Percentiles rank a stretch among this genome's conserved stretches.
phyloP scores from a whole-genome alignment of 352 stramenopile species.

The Globisporangium cystogenes region DNA sequence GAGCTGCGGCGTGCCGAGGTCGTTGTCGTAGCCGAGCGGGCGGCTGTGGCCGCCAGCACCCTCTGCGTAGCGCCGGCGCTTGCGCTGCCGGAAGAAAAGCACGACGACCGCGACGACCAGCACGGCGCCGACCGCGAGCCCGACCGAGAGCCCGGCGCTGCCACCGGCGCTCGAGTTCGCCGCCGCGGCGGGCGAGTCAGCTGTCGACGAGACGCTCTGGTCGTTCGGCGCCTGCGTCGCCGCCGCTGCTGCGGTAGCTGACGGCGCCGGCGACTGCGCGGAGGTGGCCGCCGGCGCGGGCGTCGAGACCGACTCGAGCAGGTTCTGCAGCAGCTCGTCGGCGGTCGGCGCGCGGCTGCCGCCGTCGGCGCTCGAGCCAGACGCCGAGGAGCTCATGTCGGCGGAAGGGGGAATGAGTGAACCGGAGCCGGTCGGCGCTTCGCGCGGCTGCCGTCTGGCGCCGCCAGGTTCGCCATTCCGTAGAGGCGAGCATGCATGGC shows the following conservation, averaged over 20 bases:
- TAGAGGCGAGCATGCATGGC: too few species aligned
- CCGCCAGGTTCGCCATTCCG: too few species aligned
- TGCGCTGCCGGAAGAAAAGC: constrained; percentile 13
- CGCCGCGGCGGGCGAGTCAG: background rate
- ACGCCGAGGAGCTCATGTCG: constrained; percentile 11
- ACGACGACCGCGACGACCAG: constrained; percentile 11
- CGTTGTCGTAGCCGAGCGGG: constrained; percentile 1
- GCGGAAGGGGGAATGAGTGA: too few species aligned
- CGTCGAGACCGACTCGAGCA: constrained; percentile 15
- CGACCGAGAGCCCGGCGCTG: constrained; percentile 7
- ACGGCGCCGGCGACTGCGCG: background rate
- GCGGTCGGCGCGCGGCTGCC: constrained; percentile 3
- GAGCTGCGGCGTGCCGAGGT: constrained; percentile 17
- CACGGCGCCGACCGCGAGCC: constrained; percentile 7
- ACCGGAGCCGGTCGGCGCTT: too few species aligned
- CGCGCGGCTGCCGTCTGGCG: too few species aligned
- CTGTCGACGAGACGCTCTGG: constrained; percentile 7
- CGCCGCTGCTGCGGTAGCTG: background rate
- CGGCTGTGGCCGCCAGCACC: constrained; percentile 1
- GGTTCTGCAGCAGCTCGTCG: constrained; percentile 16
- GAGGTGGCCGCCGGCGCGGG: background rate
- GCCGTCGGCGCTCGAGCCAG: constrained; percentile 4
- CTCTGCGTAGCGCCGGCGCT: constrained; percentile 1
- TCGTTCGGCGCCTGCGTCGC: background rate
- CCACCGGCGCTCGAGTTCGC: background rate